Evolutionary conservation across 768 basidiomycete genomes (phyloP).

Genomic region (Albatrellus ellisii): DNA sequence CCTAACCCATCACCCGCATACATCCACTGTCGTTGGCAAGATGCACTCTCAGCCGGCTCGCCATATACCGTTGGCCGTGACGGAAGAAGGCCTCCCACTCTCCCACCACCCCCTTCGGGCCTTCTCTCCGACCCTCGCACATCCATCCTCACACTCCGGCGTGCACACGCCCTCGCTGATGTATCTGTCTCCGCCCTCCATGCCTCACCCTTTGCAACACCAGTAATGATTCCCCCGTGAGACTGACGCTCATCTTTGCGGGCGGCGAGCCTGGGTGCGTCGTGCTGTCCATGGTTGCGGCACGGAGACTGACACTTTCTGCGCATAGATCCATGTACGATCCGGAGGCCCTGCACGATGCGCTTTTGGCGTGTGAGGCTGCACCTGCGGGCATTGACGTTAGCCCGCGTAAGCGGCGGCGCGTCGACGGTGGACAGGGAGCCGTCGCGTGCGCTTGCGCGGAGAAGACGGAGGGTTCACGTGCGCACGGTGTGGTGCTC

Average conservation of each 20-base stretch:
- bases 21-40: slow-evolving; percentile 5
- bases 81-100: slow-evolving; percentile 5
- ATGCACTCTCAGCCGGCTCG: slow-evolving; percentile 7
- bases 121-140: slow-evolving; percentile 14
- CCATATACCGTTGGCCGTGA: slow-evolving; percentile 1
- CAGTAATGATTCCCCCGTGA: slow-evolving; percentile 15
- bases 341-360: slow-evolving; percentile 16
- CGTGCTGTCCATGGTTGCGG: background rate
- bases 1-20: slow-evolving; percentile 9
- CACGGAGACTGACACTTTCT: background rate
- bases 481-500: slow-evolving; percentile 16
- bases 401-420: slow-evolving; percentile 13
- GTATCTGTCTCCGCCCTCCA: slow-evolving; percentile 11
- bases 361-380: slow-evolving; percentile 10
- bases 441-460: background rate
- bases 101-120: slow-evolving; percentile 15
- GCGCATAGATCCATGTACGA: slow-evolving; percentile 21
- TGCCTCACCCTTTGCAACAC: slow-evolving; percentile 12
- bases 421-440: slow-evolving; percentile 1
- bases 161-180: slow-evolving; percentile 8
- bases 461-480: background rate
- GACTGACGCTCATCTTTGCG: slow-evolving; percentile 11
- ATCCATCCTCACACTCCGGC: too few species aligned
- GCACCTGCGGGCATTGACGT: background rate
- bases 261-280: slow-evolving; percentile 11